Evolutionary conservation across 352 stramenopile genomes (phyloP).

Genomic region (Pythium vanterpoolii): DNA sequence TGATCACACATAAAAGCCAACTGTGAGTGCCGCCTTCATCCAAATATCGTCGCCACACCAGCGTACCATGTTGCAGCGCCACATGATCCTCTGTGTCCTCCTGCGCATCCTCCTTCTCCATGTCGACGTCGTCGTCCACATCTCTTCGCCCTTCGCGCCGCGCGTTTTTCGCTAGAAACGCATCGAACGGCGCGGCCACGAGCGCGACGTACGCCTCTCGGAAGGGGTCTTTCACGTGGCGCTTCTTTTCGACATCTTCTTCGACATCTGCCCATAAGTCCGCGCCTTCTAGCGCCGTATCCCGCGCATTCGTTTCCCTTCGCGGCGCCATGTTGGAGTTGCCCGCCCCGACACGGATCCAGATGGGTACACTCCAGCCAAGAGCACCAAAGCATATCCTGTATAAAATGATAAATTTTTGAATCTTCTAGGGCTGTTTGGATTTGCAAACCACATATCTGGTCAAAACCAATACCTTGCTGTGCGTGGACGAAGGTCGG

Average conservation of each 20-base stretch:
- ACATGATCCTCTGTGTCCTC: background rate
- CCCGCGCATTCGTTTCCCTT: conserved; percentile 19
- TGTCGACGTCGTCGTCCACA: background rate
- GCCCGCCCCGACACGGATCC: background rate
- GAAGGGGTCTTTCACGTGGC: conserved; percentile 36
- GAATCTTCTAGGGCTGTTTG: too few species aligned
- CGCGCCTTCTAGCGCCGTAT: background rate
- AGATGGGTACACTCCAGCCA: conserved; percentile 14
- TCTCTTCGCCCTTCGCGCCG: background rate
- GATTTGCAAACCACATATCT: too few species aligned
- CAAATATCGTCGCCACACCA: background rate
- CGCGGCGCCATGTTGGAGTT: conserved; percentile 15
- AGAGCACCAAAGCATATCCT: too few species aligned
- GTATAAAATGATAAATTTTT: too few species aligned
- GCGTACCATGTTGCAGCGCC: conserved; percentile 14
- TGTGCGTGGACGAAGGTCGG: too few species aligned
- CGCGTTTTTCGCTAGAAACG: conserved; percentile 6
- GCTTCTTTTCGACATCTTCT: conserved; percentile 37
- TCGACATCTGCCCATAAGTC: conserved; percentile 23
- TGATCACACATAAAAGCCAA: background rate
- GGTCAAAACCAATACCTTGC: too few species aligned
- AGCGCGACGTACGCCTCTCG: conserved; percentile 29
- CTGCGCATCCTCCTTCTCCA: background rate
- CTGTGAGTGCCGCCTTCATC: background rate
- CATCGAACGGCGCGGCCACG: conserved; percentile 28